Base-by-base conservation (phyloP, 2,329 filamentous ascomycete species). In the Lasiodiplodia citricola region DNA sequence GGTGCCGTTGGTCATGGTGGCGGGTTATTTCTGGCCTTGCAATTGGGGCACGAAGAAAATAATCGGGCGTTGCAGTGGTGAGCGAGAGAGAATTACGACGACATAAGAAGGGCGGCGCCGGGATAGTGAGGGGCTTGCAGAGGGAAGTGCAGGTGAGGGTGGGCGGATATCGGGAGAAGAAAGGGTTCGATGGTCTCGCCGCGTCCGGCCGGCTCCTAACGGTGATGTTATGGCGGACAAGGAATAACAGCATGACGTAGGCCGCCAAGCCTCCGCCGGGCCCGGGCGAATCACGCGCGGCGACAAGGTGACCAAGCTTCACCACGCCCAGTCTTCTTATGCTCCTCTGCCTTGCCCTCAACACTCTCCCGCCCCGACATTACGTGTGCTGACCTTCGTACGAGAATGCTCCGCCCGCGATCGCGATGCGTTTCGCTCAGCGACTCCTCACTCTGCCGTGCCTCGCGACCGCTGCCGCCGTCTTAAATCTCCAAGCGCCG, bases 401-500 rank as follows among this genome's bases (percentile, higher is more conserved):
- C 66, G 66, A 64, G 37, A 23, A 25, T 52, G 44, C 44, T 47
- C 44, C 44, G 44, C 44, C 44, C 51, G 50, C 66, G 47, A 62
- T 58, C 47, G 38, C 66, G 31, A 68, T 68, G 66, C 66, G 66
- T 41, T 54, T 68, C 56, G 44, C 41, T 38, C 56, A 60, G 65
- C 55, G 47, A 62, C 31, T 62, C 50, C 57, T 35, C 23, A 38
- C 35, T 35, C 41, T 67, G 41, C 65, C 37, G 55, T 67, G 56
- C 35, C 56, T 68, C 11, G 57, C 56, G 47, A 50, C 50, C 47
- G 56, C 56, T 37, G 65, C 28, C 56, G 37, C 41, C 44, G 14
- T 67, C 31, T 50, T 41, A 7, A 37, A 14, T 74, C 71, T 73
- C 71, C 65, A 67, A 28, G 25, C 41, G 38, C 65, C 70, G 73